phyloP scores from a whole-genome alignment of 345 rosid genomes.

The Gossypium bickii region DNA sequence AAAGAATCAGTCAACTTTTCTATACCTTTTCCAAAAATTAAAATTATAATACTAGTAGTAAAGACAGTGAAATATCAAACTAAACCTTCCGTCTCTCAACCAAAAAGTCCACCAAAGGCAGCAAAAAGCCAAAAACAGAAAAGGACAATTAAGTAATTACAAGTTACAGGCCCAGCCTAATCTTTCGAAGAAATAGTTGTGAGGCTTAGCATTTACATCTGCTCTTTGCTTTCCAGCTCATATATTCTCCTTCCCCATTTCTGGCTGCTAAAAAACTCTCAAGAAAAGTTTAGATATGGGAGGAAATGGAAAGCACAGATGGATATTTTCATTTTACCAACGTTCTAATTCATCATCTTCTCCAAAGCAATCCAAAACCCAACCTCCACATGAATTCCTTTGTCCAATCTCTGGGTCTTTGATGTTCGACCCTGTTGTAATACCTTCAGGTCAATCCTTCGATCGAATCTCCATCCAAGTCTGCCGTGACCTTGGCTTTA shows the following conservation, averaged over 20 bases:
- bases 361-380: neutral
- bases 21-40: too few relatives aligned
- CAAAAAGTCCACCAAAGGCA: too few relatives aligned
- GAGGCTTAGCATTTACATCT: neutral
- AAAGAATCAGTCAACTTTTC: too few relatives aligned
- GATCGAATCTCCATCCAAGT: slow-evolving; percentile 1
- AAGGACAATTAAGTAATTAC: too few relatives aligned
- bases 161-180: too few relatives aligned
- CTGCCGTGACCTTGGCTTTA: neutral
- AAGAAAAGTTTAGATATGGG: neutral
- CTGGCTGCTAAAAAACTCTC: neutral
- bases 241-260: neutral
- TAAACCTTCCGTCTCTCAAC: too few relatives aligned
- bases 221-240: neutral
- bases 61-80: too few relatives aligned
- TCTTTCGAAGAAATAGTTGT: neutral
- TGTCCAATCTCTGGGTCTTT: neutral
- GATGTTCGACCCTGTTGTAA: neutral
- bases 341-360: neutral
- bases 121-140: too few relatives aligned
- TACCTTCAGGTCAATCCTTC: neutral
- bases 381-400: neutral
- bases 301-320: slow-evolving; percentile 6
- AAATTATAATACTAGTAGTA: too few relatives aligned
- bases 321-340: neutral